A percentile compares a stretch with the other conserved stretches of the same genome.
Conservation (phyloP, 1,284 basidiomycete species). For the Ceratobasidium sp. region DNA sequence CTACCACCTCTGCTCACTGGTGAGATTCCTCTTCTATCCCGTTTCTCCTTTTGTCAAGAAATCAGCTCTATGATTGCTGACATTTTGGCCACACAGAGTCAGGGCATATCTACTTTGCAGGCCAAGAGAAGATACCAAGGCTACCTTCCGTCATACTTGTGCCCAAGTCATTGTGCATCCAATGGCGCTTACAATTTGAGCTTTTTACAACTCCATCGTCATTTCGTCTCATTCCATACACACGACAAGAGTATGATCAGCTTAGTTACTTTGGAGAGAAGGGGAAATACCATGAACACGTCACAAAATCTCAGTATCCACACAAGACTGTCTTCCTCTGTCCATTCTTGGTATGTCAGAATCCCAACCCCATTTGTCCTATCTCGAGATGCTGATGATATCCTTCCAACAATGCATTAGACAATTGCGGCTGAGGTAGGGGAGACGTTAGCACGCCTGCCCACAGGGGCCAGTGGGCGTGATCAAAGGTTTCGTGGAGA, state of each 20-base stretch:
- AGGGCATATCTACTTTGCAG: conserved; percentile 12
- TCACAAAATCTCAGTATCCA: neutral
- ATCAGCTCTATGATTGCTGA: neutral
- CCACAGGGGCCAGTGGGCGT: neutral
- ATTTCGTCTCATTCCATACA: neutral
- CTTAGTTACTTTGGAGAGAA: neutral
- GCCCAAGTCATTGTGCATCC: neutral
- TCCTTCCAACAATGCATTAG: neutral
- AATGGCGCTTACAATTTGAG: neutral
- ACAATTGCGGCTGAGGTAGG: neutral
- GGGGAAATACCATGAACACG: neutral
- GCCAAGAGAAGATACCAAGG: neutral
- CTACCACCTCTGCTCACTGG: neutral
- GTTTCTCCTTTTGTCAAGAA: neutral
- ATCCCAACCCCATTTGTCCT: neutral
- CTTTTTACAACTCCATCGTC: neutral
- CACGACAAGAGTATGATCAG: neutral
- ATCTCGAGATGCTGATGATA: too few species aligned
- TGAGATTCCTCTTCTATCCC: neutral
- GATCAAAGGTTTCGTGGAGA: neutral
- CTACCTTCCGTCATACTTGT: neutral
- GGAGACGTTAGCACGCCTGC: neutral
- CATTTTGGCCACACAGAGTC: neutral
- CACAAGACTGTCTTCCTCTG: neutral
- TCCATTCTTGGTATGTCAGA: neutral